Base-by-base conservation (phyloP, 2,329 filamentous ascomycete species). In the Fusarium annulatum region DNA sequence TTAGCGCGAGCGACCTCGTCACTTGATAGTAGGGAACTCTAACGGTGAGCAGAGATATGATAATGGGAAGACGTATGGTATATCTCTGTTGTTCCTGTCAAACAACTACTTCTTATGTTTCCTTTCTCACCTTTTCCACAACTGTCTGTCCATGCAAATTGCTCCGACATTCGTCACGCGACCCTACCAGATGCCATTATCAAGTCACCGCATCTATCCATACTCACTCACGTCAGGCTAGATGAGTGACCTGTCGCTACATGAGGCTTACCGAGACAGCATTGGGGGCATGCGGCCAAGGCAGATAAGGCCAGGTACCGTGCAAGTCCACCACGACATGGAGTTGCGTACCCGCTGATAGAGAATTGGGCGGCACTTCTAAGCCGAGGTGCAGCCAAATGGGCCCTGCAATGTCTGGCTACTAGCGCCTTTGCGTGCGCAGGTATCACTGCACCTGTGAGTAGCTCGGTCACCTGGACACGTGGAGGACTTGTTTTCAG, bases 1-100 rank as follows among this genome's bases (percentile, higher is more conserved):
- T 72, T 77, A 73, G 73, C 73, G 69, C 75, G 69, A 75, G 30
- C 48, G 34, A 52, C 30, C 16, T 72, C 72, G 69, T 76, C 73
- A 75, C 69, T 77, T 67, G 64, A 66, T 64, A 28, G 36, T 34
- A 15, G 36, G 15, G 42, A 42, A 63, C 56, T 49, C 43, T 41
- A 64, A 61, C 21, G 23, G 19, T 42, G 30, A 64, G 33, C 16
- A 38, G 41, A 33, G 33, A 51, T 46, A 48, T 48, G 36, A 38
- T 36, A 48, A 30, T 61, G 30, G 41, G 16, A 36, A 64, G 36
- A 30, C n/a, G 30, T 21, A 58, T 36, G 23, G 21, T 28, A 26
- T 26, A 51, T 61, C 57, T 28, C 39, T 26, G 23, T 26, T 36
- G 14, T 33, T 61, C 28, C 30, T 41, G n/a, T 39, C 21, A 26